A percentile compares a stretch with the other conserved stretches of the same genome.
phyloP scores from a whole-genome alignment of 192 early-diverging fungal genomes.

The Coemansia javaensis region DNA sequence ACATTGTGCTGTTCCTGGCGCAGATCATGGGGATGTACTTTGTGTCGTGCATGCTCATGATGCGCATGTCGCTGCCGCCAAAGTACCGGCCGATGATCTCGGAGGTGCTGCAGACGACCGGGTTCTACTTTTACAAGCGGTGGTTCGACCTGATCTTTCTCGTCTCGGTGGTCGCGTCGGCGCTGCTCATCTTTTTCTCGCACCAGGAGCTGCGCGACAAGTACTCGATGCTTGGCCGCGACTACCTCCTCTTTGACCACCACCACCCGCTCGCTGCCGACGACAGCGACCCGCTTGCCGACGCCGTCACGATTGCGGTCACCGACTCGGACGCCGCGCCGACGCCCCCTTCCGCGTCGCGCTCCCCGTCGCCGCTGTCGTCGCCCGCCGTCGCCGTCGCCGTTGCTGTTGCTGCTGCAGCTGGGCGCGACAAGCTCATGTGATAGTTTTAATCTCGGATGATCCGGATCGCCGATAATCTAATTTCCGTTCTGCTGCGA shows the following conservation, averaged over 20 bases:
- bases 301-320: conserved; percentile 42
- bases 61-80: conserved; percentile 80
- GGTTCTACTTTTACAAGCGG: conserved; percentile 86
- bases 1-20: conserved; percentile 73
- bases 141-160: conserved; percentile 95
- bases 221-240: conserved; percentile 47
- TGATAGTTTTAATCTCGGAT: conserved; percentile 1
- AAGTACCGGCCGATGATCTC: conserved; percentile 81
- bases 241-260: too few species aligned
- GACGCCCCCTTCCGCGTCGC: conserved; percentile 24
- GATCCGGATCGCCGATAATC: too few species aligned
- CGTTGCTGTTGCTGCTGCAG: too few species aligned
- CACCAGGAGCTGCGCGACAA: conserved; percentile 58
- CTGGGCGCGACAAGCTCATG: conserved; percentile 23
- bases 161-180: conserved; percentile 68
- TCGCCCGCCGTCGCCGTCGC: conserved; percentile 5
- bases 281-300: conserved; percentile 30
- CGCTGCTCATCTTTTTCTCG: conserved; percentile 66
- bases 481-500: too few species aligned
- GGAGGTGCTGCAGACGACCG: conserved; percentile 70
- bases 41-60: conserved; percentile 84
- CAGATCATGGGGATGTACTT: conserved; percentile 94
- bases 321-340: conserved; percentile 26
- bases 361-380: conserved; percentile 25
- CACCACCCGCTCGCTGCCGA: too few species aligned